Percentiles rank a stretch among this genome's conserved stretches.
Conservation (phyloP, 1,139 yeast genomes). For the Sugiyamaella novakii region DNA sequence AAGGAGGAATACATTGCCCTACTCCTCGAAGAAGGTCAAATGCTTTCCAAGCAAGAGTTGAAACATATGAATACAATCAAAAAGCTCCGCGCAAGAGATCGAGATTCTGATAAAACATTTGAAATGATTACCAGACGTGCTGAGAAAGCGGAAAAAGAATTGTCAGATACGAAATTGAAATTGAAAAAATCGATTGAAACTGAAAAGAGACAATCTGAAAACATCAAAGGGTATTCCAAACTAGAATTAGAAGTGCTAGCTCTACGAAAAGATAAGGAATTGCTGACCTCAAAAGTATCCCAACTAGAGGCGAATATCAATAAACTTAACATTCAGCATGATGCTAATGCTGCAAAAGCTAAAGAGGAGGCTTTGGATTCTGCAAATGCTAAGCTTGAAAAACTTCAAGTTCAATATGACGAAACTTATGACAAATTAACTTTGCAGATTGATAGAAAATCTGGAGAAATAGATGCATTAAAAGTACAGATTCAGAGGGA, state of each 20-base stretch:
- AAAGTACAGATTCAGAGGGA: conserved; percentile 30
- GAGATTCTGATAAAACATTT: conserved; percentile 33
- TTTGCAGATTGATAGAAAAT: conserved; percentile 25
- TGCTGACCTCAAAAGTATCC: conserved; percentile 21
- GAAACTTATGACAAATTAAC: conserved; percentile 26
- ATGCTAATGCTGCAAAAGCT: conserved; percentile 30
- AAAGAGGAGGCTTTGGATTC: conserved; percentile 33
- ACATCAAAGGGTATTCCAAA: conserved; percentile 27
- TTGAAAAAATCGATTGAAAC: conserved; percentile 24
- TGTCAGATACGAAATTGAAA: conserved; percentile 25
- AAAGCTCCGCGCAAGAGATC: conserved; percentile 56
- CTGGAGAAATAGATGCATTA: conserved; percentile 32
- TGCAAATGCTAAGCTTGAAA: conserved; percentile 28
- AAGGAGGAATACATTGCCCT: conserved; percentile 60
- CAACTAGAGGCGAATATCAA: conserved; percentile 31
- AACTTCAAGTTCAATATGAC: conserved; percentile 28
- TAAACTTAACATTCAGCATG: conserved; percentile 31
- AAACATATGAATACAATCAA: conserved; percentile 69
- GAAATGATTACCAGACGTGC: conserved; percentile 30
- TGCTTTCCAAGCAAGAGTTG: conserved; percentile 72
- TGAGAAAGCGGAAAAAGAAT: conserved; percentile 30
- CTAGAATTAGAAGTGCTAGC: conserved; percentile 32
- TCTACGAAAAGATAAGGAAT: conserved; percentile 28
- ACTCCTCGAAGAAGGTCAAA: conserved; percentile 77
- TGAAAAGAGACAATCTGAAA: conserved; percentile 28